Base-by-base conservation (phyloP, 768 basidiomycete genomes). In the Leccinellum albellum region DNA sequence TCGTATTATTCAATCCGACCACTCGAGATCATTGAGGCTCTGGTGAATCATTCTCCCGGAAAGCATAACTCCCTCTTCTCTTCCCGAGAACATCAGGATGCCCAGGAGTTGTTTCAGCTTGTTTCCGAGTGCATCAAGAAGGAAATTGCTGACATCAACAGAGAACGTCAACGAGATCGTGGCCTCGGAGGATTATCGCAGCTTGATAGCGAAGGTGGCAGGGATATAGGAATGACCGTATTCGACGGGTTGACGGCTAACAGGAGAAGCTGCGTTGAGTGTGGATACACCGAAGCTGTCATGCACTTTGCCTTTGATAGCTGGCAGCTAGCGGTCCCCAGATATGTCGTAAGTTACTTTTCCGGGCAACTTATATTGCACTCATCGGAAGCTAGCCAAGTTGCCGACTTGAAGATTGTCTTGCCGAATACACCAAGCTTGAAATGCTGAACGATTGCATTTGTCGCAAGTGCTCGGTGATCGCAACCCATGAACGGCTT, bases 81-180 rank as follows among this genome's bases (percentile, higher is more conserved):
- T 61, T 93, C 93, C 1, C 86, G 92, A 13, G 94, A 97, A 69
- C 96, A 98, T 70, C 96, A 98, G 75, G 96, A 98, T 70, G 96
- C 96, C 5, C 96, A 98, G 67, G 96, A 98, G 69, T 81, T 98
- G n/a, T 98, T 97, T 75, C 88, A 96, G 64, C 85, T 98, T 31
- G 77, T 98, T 9, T 89, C 94, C 1, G 94, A 95, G 70, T 89
- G 86, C 52, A 79, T 98, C 63, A 92, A 92, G 73, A 87, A 86
- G 59, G 96, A 98, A 70, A 79, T 86, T n/a, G 68, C 75, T 2
- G 81, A 86, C 2, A 82, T 97, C 1, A 85, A 87, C 54, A 81
- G 79, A 46, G 92, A 95, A 68, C 82, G 82, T 3, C 75, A 78
- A 45, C 78, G 85, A 42, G 86, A 92, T 66, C 80, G 85, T 49